Percentiles rank a stretch among this genome's conserved stretches.
These are phyloP conservation scores for Dissophora globulifera DNA, from an alignment of 192 early-diverging fungal species.

Conservation along the genomic window DNA sequence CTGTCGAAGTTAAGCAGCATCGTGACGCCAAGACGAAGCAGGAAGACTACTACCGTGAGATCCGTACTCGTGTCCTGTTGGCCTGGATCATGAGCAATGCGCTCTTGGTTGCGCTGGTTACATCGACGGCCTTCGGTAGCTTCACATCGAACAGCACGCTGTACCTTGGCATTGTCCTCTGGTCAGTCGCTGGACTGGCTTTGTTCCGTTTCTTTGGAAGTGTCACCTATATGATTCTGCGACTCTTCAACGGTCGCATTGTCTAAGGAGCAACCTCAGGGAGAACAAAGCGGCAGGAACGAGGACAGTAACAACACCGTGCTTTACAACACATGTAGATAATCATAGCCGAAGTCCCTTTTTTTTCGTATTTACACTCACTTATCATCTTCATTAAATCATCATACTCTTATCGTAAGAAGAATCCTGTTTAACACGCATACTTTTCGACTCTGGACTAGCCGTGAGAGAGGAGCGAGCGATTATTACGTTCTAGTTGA, in stretches of 20 bases:
- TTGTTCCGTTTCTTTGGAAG: constrained; percentile 73
- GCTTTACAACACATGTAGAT: too few species aligned
- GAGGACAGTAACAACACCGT: too few species aligned
- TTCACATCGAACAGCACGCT: constrained; percentile 16
- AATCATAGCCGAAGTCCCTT: too few species aligned
- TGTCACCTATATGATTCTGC: constrained; percentile 67
- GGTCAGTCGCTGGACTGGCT: constrained; percentile 72
- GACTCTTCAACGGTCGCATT: constrained; percentile 58
- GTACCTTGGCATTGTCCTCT: constrained; percentile 75
- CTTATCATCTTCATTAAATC: too few species aligned
- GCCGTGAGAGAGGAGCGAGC: too few species aligned
- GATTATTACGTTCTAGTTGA: too few species aligned
- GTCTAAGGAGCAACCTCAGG: constrained; percentile 8
- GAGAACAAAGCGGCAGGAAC: too few species aligned
- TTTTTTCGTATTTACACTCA: too few species aligned
- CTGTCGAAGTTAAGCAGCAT: constrained; percentile 35
- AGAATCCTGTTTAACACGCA: too few species aligned
- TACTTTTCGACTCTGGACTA: too few species aligned
- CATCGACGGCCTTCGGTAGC: constrained; percentile 28
- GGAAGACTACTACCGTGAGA: constrained; percentile 82
- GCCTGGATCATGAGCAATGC: constrained; percentile 81
- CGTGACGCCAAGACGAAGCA: constrained; percentile 60
- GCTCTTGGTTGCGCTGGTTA: constrained; percentile 69
- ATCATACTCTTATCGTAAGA: too few species aligned
- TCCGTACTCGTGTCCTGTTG: constrained; percentile 77